phyloP scores from a whole-genome alignment of 129 eudicot genomes.

The Centella asiatica region DNA sequence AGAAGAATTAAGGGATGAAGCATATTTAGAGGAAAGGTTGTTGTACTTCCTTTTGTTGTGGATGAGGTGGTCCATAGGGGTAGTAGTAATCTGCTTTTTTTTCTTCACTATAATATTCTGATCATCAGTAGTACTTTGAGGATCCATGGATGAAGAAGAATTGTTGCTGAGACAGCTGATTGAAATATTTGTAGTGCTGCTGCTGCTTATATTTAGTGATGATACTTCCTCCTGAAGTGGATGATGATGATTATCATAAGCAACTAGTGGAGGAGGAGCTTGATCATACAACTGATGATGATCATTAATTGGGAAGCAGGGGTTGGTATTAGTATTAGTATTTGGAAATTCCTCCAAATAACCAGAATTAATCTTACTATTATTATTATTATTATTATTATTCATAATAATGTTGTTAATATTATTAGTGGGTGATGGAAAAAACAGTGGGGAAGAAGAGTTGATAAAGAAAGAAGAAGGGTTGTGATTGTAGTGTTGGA shows the following conservation, averaged over 20 bases:
- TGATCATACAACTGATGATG: slow-evolving; percentile 33
- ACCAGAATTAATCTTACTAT: slow-evolving; percentile 8
- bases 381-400: not conserved
- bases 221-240: slow-evolving; percentile 14
- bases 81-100: slow-evolving; percentile 18
- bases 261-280: slow-evolving; percentile 3
- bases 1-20: slow-evolving; percentile 25
- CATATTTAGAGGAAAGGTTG: too few species aligned
- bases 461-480: slow-evolving; percentile 29
- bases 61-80: slow-evolving; percentile 12
- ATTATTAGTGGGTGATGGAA: slow-evolving; percentile 13
- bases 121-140: too few species aligned
- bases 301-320: slow-evolving; percentile 24
- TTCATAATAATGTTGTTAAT: slow-evolving; percentile 5
- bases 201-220: slow-evolving; percentile 11
- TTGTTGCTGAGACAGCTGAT: slow-evolving; percentile 4
- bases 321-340: not conserved
- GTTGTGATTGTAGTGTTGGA: too few species aligned
- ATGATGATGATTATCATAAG: too few species aligned
- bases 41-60: slow-evolving; percentile 41
- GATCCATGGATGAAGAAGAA: slow-evolving; percentile 41
- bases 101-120: slow-evolving; percentile 26
- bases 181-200: slow-evolving; percentile 7
- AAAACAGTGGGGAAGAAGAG: slow-evolving; percentile 22
- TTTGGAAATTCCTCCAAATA: slow-evolving; percentile 16